Conservation (phyloP, 2,329 filamentous ascomycete species). For the Pseudogymnoascus sp. region DNA sequence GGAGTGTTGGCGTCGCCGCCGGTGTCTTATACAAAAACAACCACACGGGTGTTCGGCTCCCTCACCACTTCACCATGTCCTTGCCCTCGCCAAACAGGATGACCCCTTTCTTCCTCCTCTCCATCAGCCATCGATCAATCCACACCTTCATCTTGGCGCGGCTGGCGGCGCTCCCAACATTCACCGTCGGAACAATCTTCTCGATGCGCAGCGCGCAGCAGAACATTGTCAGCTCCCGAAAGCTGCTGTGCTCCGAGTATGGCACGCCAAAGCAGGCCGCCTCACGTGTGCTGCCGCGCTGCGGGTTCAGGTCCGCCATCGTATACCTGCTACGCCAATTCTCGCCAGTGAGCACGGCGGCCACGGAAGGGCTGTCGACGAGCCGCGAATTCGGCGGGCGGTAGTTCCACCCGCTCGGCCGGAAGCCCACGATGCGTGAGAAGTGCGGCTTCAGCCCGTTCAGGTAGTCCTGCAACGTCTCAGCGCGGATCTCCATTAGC, state of each 20-base stretch:
- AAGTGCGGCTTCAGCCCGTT: slow-evolving; percentile 74
- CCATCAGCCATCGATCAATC: slow-evolving; percentile 55
- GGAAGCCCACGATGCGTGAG: slow-evolving; percentile 78
- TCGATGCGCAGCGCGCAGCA: slow-evolving; percentile 81
- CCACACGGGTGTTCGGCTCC: neutral
- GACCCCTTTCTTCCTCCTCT: slow-evolving; percentile 50
- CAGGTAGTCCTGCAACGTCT: slow-evolving; percentile 86
- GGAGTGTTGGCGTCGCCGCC: neutral
- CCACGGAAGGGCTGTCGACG: slow-evolving; percentile 55
- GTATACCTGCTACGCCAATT: slow-evolving; percentile 69
- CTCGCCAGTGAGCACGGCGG: slow-evolving; percentile 53
- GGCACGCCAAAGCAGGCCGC: slow-evolving; percentile 89
- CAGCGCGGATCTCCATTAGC: slow-evolving; percentile 85
- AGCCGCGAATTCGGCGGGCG: slow-evolving; percentile 60
- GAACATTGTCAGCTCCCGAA: slow-evolving; percentile 90
- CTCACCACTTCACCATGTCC: slow-evolving; percentile 24
- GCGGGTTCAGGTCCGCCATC: slow-evolving; percentile 65
- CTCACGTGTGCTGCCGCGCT: slow-evolving; percentile 75
- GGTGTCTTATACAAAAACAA: neutral
- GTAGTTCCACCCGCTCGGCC: slow-evolving; percentile 93
- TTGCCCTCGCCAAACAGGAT: slow-evolving; percentile 30
- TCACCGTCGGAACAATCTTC: slow-evolving; percentile 88
- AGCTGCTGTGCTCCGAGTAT: slow-evolving; percentile 93
- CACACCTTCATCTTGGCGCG: slow-evolving; percentile 57
- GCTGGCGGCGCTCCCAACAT: slow-evolving; percentile 56